Evolutionary conservation across 208 protist genomes (phyloP).

Genomic region (Leishmania mexicana): DNA sequence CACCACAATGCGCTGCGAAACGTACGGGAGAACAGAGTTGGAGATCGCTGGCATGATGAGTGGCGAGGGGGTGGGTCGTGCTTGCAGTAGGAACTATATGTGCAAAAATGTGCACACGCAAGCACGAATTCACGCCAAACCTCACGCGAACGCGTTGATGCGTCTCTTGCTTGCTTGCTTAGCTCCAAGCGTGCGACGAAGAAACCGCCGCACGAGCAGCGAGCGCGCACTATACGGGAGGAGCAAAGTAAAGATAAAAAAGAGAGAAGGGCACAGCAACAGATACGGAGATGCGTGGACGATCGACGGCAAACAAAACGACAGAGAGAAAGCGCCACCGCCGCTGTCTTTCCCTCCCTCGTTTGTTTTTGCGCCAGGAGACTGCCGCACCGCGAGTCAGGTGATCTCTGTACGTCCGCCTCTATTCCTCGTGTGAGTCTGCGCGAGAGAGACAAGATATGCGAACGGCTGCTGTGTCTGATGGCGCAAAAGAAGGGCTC

Average conservation of each 20-base stretch:
- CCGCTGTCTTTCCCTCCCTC: neutral
- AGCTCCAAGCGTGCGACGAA: neutral
- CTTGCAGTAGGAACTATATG: neutral
- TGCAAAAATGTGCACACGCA: neutral
- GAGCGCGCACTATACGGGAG: neutral
- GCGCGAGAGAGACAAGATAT: neutral
- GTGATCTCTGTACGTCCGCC: neutral
- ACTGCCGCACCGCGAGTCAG: neutral
- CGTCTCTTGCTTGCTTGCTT: neutral
- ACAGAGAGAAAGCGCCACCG: neutral
- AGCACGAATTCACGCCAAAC: neutral
- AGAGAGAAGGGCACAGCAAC: neutral
- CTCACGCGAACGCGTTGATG: neutral
- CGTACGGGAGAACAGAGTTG: neutral
- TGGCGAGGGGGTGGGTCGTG: neutral
- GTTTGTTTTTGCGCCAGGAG: neutral
- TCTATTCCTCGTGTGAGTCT: neutral
- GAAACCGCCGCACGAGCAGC: neutral
- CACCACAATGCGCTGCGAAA: constrained; percentile 60
- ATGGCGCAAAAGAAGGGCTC: neutral
- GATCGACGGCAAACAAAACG: neutral
- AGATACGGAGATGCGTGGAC: neutral
- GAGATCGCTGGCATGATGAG: constrained; percentile 5
- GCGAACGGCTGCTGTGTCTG: neutral
- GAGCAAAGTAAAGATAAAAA: neutral